phyloP scores from a whole-genome alignment of 768 basidiomycete genomes.

The Hericium erinaceus region DNA sequence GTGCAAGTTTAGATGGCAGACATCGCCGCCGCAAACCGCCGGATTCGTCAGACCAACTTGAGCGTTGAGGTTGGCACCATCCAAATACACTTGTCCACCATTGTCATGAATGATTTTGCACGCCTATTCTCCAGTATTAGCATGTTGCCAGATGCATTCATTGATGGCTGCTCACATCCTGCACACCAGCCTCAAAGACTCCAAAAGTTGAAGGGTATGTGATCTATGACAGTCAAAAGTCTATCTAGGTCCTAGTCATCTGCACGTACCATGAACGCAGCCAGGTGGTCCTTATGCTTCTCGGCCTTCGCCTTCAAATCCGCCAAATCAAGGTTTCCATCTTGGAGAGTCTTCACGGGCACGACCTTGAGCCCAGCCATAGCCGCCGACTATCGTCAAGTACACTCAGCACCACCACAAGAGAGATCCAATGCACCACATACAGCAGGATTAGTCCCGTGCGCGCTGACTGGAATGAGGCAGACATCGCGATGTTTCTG shows the following conservation, averaged over 20 bases:
- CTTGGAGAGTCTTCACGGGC: slow-evolving; percentile 77
- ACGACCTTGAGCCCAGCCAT: slow-evolving; percentile 98
- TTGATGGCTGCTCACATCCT: slow-evolving; percentile 37
- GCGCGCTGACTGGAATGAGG: slow-evolving; percentile 90
- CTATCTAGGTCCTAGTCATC: slow-evolving; percentile 3
- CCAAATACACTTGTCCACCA: slow-evolving; percentile 96
- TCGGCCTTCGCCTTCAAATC: slow-evolving; percentile 85
- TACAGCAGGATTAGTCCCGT: slow-evolving; percentile 97
- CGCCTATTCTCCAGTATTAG: slow-evolving; percentile 38
- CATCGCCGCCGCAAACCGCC: slow-evolving; percentile 92
- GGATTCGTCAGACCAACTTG: slow-evolving; percentile 91
- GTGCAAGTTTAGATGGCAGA: slow-evolving; percentile 96
- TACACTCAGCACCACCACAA: background rate
- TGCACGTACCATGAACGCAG: slow-evolving; percentile 81
- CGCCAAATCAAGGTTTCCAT: slow-evolving; percentile 83
- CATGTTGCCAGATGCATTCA: background rate
- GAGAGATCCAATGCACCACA: slow-evolving; percentile 20
- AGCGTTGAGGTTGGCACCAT: slow-evolving; percentile 93
- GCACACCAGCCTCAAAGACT: slow-evolving; percentile 90
- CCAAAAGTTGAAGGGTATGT: slow-evolving; percentile 98
- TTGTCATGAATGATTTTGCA: slow-evolving; percentile 90
- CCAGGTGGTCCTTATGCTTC: slow-evolving; percentile 83
- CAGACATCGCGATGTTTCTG: slow-evolving; percentile 85
- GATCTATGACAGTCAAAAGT: slow-evolving; percentile 41
- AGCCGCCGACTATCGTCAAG: slow-evolving; percentile 64